Evolutionary conservation across 106 monocot genomes (phyloP).

Genomic region (Acorus calamus): DNA sequence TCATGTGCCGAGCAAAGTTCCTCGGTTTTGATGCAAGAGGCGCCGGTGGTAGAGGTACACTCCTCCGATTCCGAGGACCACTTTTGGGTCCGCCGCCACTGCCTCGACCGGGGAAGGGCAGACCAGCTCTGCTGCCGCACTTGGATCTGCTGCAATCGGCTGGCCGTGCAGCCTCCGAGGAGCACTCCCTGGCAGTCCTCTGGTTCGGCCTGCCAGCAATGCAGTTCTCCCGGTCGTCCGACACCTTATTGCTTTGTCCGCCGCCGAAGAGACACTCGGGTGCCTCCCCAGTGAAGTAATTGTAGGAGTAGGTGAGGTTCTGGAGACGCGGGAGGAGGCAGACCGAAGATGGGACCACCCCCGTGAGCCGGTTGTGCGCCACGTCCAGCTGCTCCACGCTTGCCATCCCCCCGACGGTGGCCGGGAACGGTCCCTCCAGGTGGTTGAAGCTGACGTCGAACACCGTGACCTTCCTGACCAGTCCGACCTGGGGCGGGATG

Average conservation of each 20-base stretch:
- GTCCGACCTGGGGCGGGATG: constrained; percentile 48
- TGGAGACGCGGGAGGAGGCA: constrained; percentile 33
- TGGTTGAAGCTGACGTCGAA: constrained; percentile 54
- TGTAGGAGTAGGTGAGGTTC: constrained; percentile 59
- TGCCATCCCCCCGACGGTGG: constrained; percentile 13
- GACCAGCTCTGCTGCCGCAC: constrained; percentile 11
- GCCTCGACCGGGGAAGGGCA: neutral
- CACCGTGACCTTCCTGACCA: constrained; percentile 29
- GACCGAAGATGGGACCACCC: constrained; percentile 20
- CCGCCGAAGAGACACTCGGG: constrained; percentile 9
- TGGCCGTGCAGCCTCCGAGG: constrained; percentile 17
- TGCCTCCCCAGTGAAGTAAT: constrained; percentile 43
- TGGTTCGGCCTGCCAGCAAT: constrained; percentile 25
- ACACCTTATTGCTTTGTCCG: neutral
- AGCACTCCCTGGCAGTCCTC: constrained; percentile 16
- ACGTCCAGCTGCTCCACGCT: constrained; percentile 53
- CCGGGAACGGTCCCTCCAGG: constrained; percentile 31
- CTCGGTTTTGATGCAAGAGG: neutral
- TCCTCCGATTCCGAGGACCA: neutral
- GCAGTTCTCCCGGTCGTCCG: constrained; percentile 42
- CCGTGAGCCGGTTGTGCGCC: constrained; percentile 38
- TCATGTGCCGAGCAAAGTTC: too few species aligned
- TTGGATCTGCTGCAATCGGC: constrained; percentile 31
- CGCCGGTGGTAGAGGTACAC: constrained; percentile 2
- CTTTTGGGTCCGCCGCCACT: neutral